Percentiles rank a stretch among this genome's conserved stretches.
Conservation (phyloP, 495 filamentous ascomycete species). For the Penicillium lividum region DNA sequence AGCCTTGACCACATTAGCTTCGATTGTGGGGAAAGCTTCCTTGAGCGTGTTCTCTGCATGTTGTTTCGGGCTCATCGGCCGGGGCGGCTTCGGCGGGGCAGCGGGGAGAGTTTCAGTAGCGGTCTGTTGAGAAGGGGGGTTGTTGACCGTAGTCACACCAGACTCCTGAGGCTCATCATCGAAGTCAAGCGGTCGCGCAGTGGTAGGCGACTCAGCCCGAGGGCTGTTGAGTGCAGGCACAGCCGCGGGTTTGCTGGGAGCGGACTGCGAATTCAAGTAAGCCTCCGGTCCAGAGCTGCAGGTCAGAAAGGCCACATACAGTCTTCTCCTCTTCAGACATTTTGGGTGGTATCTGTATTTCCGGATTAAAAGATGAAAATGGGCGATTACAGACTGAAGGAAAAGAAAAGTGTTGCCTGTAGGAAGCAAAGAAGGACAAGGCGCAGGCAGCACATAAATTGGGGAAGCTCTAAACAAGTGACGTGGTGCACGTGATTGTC, state of each 20-base stretch:
- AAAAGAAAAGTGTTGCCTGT: constrained; percentile 26
- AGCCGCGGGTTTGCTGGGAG: constrained; percentile 36
- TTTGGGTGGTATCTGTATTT: constrained; percentile 9
- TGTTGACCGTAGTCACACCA: constrained; percentile 41
- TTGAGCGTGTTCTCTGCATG: constrained; percentile 85
- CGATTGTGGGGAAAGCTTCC: constrained; percentile 90
- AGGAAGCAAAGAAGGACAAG: constrained; percentile 27
- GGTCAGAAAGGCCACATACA: constrained; percentile 27
- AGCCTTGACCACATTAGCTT: constrained; percentile 79
- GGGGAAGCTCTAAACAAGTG: constrained; percentile 42
- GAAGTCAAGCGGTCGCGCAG: constrained; percentile 78
- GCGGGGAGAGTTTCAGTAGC: constrained; percentile 56
- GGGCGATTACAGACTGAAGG: background rate
- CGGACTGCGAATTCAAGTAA: constrained; percentile 32
- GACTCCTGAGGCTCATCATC: constrained; percentile 82
- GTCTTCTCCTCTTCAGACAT: constrained; percentile 47
- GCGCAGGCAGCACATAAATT: constrained; percentile 23
- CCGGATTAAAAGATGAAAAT: background rate
- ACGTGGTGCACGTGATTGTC: constrained; percentile 41
- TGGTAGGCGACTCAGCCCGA: constrained; percentile 78
- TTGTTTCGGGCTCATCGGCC: constrained; percentile 76
- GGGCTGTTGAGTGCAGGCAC: constrained; percentile 33
- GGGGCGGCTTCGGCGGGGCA: constrained; percentile 82
- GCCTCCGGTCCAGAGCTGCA: constrained; percentile 15
- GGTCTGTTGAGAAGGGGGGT: constrained; percentile 27